Evolutionary conservation across 371 early-diverging fungal species (phyloP).

Genomic region (Apophysomyces ossiformis): DNA sequence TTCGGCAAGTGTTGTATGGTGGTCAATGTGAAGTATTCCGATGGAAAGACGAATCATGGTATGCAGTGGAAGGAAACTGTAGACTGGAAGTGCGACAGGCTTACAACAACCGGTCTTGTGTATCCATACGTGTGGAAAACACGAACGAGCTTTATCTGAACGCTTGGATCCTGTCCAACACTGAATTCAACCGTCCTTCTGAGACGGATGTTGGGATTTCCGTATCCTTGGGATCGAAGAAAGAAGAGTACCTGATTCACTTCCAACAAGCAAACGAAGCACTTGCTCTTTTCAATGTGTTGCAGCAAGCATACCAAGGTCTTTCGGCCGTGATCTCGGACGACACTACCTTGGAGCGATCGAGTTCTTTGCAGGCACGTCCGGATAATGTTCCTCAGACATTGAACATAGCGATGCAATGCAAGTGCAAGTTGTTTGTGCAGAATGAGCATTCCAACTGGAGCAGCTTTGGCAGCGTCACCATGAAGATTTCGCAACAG

Average conservation of each 20-base stretch:
- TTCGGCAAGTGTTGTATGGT: conserved; percentile 37
- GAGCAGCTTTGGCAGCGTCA: conserved; percentile 43
- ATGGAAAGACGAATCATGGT: conserved; percentile 53
- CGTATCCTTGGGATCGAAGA: conserved; percentile 35
- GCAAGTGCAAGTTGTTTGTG: conserved; percentile 45
- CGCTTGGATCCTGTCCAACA: conserved; percentile 49
- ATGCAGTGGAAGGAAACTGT: conserved; percentile 46
- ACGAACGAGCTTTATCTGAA: conserved; percentile 46
- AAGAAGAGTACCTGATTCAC: conserved; percentile 53
- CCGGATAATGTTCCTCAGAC: conserved; percentile 47
- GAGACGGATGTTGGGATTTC: conserved; percentile 48
- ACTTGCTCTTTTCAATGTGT: conserved; percentile 20
- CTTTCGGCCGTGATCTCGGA: neutral
- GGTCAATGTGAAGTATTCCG: conserved; percentile 50
- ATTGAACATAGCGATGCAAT: conserved; percentile 44
- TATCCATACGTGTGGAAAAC: conserved; percentile 39
- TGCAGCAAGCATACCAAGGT: conserved; percentile 33
- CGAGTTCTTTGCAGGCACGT: conserved; percentile 21
- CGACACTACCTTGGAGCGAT: neutral
- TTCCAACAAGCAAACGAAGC: conserved; percentile 43
- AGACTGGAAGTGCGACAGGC: conserved; percentile 40
- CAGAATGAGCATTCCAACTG: conserved; percentile 50
- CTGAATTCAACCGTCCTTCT: conserved; percentile 34
- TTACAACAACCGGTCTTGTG: conserved; percentile 36
- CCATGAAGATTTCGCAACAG: conserved; percentile 45